Conservation (phyloP, 2,329 filamentous ascomycete genomes). For the Lasiodiplodia sp. region DNA sequence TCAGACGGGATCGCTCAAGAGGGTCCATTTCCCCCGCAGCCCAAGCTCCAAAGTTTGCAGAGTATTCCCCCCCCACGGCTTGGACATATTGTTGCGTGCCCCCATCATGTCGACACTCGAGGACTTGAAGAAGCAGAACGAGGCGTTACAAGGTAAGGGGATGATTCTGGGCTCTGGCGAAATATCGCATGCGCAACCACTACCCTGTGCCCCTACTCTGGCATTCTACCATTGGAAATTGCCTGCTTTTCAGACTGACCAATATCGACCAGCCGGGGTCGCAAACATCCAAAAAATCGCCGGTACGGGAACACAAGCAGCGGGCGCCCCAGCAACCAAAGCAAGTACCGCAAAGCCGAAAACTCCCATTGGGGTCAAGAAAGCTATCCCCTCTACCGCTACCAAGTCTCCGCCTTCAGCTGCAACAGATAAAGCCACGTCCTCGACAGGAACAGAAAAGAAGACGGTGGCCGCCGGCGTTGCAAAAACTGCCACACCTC, state of each 20-base stretch:
- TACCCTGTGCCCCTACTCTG: no score
- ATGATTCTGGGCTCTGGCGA: neutral
- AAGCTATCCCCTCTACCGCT: slow-evolving; percentile 33
- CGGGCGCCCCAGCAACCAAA: slow-evolving; percentile 31
- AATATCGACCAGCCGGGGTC: slow-evolving; percentile 38
- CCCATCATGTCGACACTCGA: slow-evolving; percentile 38
- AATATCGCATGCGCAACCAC: neutral
- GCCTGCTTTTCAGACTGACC: slow-evolving; percentile 19
- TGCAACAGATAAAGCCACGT: slow-evolving; percentile 1
- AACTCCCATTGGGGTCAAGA: slow-evolving; percentile 36
- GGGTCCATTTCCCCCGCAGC: slow-evolving; percentile 6
- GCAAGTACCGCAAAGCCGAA: neutral
- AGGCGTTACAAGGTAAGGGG: slow-evolving; percentile 49
- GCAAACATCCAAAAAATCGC: slow-evolving; percentile 39
- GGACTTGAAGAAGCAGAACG: slow-evolving; percentile 52
- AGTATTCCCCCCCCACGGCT: neutral
- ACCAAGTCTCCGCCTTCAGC: slow-evolving; percentile 27
- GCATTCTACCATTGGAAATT: neutral
- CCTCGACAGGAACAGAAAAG: neutral
- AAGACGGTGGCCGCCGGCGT: slow-evolving; percentile 4
- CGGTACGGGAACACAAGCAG: slow-evolving; percentile 33
- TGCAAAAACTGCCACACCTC: slow-evolving; percentile 13
- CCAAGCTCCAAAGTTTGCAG: neutral
- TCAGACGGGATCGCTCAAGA: slow-evolving; percentile 17
- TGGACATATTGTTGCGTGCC: neutral